These are phyloP conservation scores for Xylariaceae sp. DNA, from an alignment of 2,329 filamentous ascomycete species.

Conservation along the genomic window DNA sequence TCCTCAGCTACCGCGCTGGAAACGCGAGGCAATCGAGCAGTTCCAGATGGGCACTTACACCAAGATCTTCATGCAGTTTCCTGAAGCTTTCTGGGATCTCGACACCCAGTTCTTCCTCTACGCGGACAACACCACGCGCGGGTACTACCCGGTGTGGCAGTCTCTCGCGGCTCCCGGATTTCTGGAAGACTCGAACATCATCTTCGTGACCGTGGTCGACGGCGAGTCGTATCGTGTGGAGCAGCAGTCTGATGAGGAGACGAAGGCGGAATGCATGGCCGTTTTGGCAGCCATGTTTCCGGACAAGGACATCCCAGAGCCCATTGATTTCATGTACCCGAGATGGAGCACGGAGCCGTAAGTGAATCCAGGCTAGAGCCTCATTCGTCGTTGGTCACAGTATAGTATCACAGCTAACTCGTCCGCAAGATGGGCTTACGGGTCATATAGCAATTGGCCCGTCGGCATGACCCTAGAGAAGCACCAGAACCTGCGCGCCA, in stretches of 20 bases:
- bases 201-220: conserved; percentile 61
- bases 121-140: conserved; percentile 36
- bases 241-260: conserved; percentile 53
- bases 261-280: conserved; percentile 50
- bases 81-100: conserved; percentile 60
- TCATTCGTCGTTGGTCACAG: too few relatives aligned
- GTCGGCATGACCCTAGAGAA: conserved; percentile 57
- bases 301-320: conserved; percentile 50
- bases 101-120: conserved; percentile 42
- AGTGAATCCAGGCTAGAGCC: conserved; percentile 7
- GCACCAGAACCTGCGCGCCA: conserved; percentile 66
- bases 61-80: conserved; percentile 68
- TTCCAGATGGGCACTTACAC: conserved; percentile 70
- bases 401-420: too few relatives aligned
- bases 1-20: conserved; percentile 60
- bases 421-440: conserved; percentile 39
- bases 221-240: conserved; percentile 55
- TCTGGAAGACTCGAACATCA: conserved; percentile 56
- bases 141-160: conserved; percentile 57
- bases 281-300: conserved; percentile 61
- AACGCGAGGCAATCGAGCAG: conserved; percentile 56
- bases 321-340: conserved; percentile 57
- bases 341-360: conserved; percentile 44
- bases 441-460: conserved; percentile 67
- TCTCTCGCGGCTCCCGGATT: conserved; percentile 56